These are phyloP conservation scores for Bruguiera parviflora DNA, from an alignment of 345 rosid genomes.

Conservation along the genomic window DNA sequence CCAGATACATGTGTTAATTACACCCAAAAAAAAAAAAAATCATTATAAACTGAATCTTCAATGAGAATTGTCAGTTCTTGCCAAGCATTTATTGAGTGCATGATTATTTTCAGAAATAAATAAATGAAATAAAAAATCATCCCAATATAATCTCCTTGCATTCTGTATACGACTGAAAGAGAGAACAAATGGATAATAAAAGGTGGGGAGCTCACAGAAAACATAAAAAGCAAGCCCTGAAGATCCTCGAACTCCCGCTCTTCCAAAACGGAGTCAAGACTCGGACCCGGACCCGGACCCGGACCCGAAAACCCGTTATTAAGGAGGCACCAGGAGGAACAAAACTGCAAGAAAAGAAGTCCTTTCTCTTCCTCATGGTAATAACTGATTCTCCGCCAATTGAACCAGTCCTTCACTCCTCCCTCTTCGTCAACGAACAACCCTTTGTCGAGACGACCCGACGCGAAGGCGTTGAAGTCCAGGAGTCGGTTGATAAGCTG, in stretches of 20 bases:
- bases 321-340: slow-evolving; percentile 53
- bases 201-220: slow-evolving; percentile 56
- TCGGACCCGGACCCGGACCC: slow-evolving; percentile 33
- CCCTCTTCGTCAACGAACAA: slow-evolving; percentile 41
- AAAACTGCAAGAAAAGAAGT: slow-evolving; percentile 55
- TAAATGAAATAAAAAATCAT: no score
- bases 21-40: no score
- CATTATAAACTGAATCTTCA: no score
- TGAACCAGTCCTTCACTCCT: slow-evolving; percentile 54
- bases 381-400: slow-evolving; percentile 58
- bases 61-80: no score
- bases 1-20: no score
- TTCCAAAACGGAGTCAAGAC: slow-evolving; percentile 48
- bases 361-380: slow-evolving; percentile 69
- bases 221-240: slow-evolving; percentile 83
- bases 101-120: no score
- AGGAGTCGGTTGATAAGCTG: slow-evolving; percentile 67
- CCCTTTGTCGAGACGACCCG: slow-evolving; percentile 44
- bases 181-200: not conserved
- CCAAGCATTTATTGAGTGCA: no score
- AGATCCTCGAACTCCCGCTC: slow-evolving; percentile 73
- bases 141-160: no score
- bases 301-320: slow-evolving; percentile 24
- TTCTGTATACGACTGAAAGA: not conserved
- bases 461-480: slow-evolving; percentile 62